A percentile compares a stretch with the other conserved stretches of the same genome.
These are phyloP conservation scores for Aspergillus affinis DNA, from an alignment of 495 filamentous ascomycete genomes.

Conservation along the genomic window DNA sequence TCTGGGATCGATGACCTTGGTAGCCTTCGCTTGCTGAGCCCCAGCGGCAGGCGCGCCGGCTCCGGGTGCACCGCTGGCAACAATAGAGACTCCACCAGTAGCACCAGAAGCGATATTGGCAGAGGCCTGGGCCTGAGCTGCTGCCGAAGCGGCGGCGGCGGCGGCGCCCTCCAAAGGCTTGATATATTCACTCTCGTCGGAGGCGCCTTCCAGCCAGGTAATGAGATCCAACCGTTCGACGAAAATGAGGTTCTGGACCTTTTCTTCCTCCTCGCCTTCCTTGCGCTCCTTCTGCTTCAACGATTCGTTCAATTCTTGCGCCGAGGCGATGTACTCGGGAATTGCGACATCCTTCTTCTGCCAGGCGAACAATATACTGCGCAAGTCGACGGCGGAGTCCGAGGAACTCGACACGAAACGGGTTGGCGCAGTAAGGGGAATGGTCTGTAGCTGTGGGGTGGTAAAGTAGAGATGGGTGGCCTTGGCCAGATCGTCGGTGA, in stretches of 20 bases:
- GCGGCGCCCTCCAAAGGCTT: constrained; percentile 69
- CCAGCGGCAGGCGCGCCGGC: constrained; percentile 46
- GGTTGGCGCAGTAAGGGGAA: constrained; percentile 74
- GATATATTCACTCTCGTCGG: constrained; percentile 89
- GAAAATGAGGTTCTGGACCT: constrained; percentile 82
- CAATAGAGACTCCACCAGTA: constrained; percentile 32
- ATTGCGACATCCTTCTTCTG: constrained; percentile 84
- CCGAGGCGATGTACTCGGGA: constrained; percentile 83
- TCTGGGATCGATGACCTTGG: constrained; percentile 71
- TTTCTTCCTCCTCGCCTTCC: constrained; percentile 44
- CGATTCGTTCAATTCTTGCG: constrained; percentile 77
- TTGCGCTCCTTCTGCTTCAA: constrained; percentile 57
- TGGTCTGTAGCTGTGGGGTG: constrained; percentile 56
- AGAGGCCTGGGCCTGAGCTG: constrained; percentile 35
- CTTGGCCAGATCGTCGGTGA: constrained; percentile 61
- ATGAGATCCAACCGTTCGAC: constrained; percentile 87
- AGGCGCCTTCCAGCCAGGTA: constrained; percentile 85
- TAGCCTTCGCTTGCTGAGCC: constrained; percentile 43
- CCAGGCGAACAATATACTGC: constrained; percentile 94
- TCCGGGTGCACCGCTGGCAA: constrained; percentile 20
- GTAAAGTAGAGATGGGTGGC: constrained; percentile 84
- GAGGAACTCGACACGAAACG: constrained; percentile 70
- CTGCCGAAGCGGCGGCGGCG: constrained; percentile 48
- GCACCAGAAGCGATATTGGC: constrained; percentile 46
- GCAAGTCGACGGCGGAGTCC: constrained; percentile 75